Conservation (phyloP, 768 basidiomycete genomes). For the Termitomyces sp. region DNA sequence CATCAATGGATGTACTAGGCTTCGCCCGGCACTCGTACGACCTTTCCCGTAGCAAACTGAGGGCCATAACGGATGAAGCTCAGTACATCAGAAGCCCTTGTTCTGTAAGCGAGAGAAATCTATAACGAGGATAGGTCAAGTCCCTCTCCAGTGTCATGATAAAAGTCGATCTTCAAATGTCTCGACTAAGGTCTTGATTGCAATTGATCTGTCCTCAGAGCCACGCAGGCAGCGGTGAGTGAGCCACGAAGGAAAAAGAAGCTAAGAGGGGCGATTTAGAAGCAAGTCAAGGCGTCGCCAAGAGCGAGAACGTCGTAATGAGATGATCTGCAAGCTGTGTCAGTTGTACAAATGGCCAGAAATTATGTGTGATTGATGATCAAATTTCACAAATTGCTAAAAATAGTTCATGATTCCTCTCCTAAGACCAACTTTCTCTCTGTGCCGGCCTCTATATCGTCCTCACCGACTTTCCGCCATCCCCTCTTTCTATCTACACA, state of each 20-base stretch:
- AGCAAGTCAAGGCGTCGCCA: background rate
- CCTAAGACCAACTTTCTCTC: background rate
- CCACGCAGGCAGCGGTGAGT: background rate
- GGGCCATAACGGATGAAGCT: too few relatives aligned
- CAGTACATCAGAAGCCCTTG: background rate
- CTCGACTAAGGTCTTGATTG: too few relatives aligned
- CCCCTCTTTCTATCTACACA: background rate
- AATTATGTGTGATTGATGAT: too few relatives aligned
- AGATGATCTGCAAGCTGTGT: background rate
- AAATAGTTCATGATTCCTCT: conserved; percentile 6
- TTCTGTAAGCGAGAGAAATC: background rate
- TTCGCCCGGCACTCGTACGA: too few relatives aligned
- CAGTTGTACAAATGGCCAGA: too few relatives aligned
- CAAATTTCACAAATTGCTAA: background rate
- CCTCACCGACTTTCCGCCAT: background rate
- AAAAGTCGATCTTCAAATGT: too few relatives aligned
- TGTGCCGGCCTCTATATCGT: background rate
- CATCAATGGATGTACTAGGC: background rate
- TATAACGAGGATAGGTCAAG: too few relatives aligned
- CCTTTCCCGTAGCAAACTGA: background rate
- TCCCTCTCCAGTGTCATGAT: too few relatives aligned
- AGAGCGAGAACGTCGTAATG: background rate
- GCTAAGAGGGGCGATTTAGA: background rate
- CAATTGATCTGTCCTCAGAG: background rate
- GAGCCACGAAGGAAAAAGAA: background rate